Percentiles rank a stretch among this genome's conserved stretches.
These are phyloP conservation scores for Malus hybrid DNA, from an alignment of 331 rosid species.

Conservation along the genomic window DNA sequence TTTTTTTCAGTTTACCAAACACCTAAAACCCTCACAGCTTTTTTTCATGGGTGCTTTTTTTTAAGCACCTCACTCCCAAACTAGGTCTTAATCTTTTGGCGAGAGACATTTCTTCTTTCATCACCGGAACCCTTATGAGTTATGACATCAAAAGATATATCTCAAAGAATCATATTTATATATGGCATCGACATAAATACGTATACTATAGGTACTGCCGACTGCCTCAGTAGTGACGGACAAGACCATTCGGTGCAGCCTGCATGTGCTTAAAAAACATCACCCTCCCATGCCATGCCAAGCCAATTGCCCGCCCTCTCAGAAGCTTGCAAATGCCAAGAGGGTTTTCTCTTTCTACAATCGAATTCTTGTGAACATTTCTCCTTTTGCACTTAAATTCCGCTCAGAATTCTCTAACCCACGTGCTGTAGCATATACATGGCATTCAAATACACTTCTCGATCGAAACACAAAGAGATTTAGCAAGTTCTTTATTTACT, in stretches of 20 bases:
- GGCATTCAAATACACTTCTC: background rate
- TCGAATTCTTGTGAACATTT: conserved; percentile 31
- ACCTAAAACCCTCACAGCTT: too few species aligned
- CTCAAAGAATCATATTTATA: too few species aligned
- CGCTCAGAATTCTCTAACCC: conserved; percentile 30
- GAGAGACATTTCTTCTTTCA: too few species aligned
- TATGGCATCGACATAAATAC: too few species aligned
- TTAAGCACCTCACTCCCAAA: too few species aligned
- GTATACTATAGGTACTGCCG: background rate
- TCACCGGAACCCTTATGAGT: too few species aligned
- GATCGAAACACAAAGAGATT: background rate
- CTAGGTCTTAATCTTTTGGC: too few species aligned
- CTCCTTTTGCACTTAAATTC: conserved; percentile 27
- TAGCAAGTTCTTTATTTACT: background rate
- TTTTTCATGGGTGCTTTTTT: too few species aligned
- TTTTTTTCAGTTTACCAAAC: too few species aligned
- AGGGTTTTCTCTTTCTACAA: conserved; percentile 20
- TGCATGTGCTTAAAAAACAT: conserved; percentile 23
- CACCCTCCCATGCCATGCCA: background rate
- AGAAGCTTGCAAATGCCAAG: conserved; percentile 8
- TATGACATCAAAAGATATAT: too few species aligned
- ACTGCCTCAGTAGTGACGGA: conserved; percentile 18
- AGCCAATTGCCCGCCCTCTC: conserved; percentile 9
- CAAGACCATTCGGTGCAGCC: conserved; percentile 26
- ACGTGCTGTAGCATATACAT: conserved; percentile 7